These are phyloP conservation scores for Teratosphaeria gauchensis DNA, from an alignment of 2,329 filamentous ascomycete species.

Conservation along the genomic window DNA sequence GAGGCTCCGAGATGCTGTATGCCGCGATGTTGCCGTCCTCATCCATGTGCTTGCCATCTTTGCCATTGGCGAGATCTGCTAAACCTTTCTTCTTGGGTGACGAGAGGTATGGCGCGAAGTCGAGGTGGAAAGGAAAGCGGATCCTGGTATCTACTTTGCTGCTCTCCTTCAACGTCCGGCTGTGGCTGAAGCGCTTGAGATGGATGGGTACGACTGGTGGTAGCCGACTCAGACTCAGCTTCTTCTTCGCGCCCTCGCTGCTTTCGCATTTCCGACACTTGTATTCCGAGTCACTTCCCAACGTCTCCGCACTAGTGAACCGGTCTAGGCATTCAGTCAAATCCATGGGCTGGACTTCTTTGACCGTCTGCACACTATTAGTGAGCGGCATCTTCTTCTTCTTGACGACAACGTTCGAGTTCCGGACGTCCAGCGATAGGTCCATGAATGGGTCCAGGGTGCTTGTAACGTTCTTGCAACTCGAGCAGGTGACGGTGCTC, in stretches of 20 bases:
- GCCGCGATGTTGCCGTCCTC: slow-evolving; percentile 2
- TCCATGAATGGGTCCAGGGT: slow-evolving; percentile 86
- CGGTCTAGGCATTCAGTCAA: slow-evolving; percentile 63
- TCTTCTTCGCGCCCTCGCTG: slow-evolving; percentile 67
- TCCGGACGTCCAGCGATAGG: slow-evolving; percentile 77
- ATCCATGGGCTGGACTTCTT: slow-evolving; percentile 28
- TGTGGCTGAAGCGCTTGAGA: slow-evolving; percentile 51
- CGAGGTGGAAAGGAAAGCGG: slow-evolving; percentile 74
- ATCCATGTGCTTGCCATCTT: slow-evolving; percentile 8
- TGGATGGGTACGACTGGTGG: slow-evolving; percentile 88
- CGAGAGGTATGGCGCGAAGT: slow-evolving; percentile 79
- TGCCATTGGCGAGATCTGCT: slow-evolving; percentile 38
- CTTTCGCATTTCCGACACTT: slow-evolving; percentile 71
- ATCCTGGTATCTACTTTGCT: slow-evolving; percentile 82
- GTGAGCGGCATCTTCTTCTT: slow-evolving; percentile 46
- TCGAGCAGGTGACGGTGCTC: slow-evolving; percentile 82
- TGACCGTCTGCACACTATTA: slow-evolving; percentile 28
- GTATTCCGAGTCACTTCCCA: slow-evolving; percentile 58
- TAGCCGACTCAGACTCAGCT: slow-evolving; percentile 72
- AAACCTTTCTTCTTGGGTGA: slow-evolving; percentile 33
- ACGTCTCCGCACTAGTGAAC: slow-evolving; percentile 75
- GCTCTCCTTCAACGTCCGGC: slow-evolving; percentile 57
- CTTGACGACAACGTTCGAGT: slow-evolving; percentile 46
- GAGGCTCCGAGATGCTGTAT: slow-evolving; percentile 36
- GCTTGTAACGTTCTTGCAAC: slow-evolving; percentile 72